These are phyloP conservation scores for Ustilago cynodontis DNA, from an alignment of 1,284 basidiomycete genomes.

Conservation along the genomic window DNA sequence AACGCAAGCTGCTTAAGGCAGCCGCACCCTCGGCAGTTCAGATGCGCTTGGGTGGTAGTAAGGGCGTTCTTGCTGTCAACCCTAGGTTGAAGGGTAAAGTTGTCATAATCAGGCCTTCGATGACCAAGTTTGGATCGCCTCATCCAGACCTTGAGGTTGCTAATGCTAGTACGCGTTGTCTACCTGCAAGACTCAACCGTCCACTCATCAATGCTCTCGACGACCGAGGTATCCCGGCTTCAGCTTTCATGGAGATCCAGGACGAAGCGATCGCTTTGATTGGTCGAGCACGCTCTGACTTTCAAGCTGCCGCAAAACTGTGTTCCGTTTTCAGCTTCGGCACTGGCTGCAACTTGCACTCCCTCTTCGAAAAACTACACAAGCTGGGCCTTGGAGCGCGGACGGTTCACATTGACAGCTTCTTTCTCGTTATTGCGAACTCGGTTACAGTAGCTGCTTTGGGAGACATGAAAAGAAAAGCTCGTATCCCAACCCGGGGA, in stretches of 20 bases:
- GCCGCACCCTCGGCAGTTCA: constrained; percentile 44
- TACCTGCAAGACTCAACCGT: constrained; percentile 40
- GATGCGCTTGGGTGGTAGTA: constrained; percentile 39
- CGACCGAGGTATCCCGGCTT: constrained; percentile 19
- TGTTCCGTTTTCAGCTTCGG: constrained; percentile 34
- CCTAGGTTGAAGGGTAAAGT: constrained; percentile 24
- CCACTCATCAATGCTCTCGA: constrained; percentile 45
- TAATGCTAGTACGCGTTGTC: constrained; percentile 21
- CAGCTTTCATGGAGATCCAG: constrained; percentile 27
- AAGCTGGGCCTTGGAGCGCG: constrained; percentile 19
- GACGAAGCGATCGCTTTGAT: constrained; percentile 29
- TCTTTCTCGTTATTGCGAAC: constrained; percentile 28
- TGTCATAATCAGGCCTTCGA: constrained; percentile 26
- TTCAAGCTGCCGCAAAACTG: constrained; percentile 29
- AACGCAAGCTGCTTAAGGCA: constrained; percentile 22
- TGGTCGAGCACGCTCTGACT: constrained; percentile 21
- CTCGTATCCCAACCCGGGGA: constrained; percentile 32
- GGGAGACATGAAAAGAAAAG: constrained; percentile 51
- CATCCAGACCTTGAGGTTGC: constrained; percentile 41
- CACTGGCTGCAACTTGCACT: constrained; percentile 27
- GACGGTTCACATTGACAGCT: constrained; percentile 22
- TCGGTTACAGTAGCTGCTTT: constrained; percentile 33
- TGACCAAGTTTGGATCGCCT: constrained; percentile 31
- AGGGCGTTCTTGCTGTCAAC: constrained; percentile 43
- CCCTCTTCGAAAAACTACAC: constrained; percentile 30